Percentiles rank a stretch among this genome's conserved stretches.
These are phyloP conservation scores for Odontarrhena argentea DNA, from an alignment of 345 rosid species.

Conservation along the genomic window DNA sequence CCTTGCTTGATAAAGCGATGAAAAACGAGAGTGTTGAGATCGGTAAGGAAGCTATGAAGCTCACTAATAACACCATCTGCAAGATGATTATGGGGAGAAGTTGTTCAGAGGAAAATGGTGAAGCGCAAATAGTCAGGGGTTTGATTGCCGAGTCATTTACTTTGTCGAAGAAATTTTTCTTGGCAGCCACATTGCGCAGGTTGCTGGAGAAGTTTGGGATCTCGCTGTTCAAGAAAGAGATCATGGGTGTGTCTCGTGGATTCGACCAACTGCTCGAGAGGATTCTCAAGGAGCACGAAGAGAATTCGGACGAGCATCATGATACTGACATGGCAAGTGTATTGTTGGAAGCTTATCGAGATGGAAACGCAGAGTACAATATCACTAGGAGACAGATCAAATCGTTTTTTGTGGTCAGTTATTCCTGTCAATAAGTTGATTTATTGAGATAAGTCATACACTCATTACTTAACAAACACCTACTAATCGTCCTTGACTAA, in stretches of 20 bases:
- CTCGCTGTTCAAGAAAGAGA: slow-evolving; percentile 47
- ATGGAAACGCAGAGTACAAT: slow-evolving; percentile 52
- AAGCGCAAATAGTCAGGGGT: slow-evolving; percentile 2
- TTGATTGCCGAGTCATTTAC: not conserved
- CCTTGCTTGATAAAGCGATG: not conserved
- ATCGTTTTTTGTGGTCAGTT: slow-evolving; percentile 53
- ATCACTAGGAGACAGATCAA: slow-evolving; percentile 57
- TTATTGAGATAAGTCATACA: no score
- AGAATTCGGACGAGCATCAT: slow-evolving; percentile 25
- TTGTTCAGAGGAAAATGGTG: slow-evolving; percentile 15
- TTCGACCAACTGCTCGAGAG: slow-evolving; percentile 58
- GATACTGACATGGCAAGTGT: slow-evolving; percentile 49
- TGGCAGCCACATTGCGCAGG: slow-evolving; percentile 8
- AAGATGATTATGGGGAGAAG: slow-evolving; percentile 26
- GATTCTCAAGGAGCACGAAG: slow-evolving; percentile 54
- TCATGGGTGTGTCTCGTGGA: slow-evolving; percentile 48
- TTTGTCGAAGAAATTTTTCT: slow-evolving; percentile 2
- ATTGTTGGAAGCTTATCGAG: slow-evolving; percentile 56
- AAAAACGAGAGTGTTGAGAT: slow-evolving; percentile 8
- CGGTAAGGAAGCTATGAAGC: slow-evolving; percentile 4
- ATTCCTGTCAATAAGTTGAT: no score
- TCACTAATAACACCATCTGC: not conserved
- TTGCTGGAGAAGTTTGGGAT: slow-evolving; percentile 5
- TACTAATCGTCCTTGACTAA: no score
- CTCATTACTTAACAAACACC: no score